phyloP scores from a whole-genome alignment of 345 rosid genomes.

The Mangifera indica region DNA sequence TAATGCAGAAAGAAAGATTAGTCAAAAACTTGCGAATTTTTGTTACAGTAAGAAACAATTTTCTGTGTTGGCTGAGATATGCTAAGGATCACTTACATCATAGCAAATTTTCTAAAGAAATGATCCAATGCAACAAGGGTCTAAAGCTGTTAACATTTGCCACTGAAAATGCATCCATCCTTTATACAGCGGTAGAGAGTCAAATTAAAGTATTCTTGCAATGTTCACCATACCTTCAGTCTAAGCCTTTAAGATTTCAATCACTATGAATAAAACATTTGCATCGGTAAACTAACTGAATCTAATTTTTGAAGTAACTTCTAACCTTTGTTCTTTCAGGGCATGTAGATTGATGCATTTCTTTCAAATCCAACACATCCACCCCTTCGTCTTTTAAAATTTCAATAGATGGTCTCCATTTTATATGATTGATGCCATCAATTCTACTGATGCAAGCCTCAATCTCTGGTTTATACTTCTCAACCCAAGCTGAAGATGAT shows the following conservation, averaged over 20 bases:
- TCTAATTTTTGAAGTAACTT: conserved; percentile 12
- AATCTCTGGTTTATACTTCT: conserved; percentile 64
- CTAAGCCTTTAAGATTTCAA: not conserved
- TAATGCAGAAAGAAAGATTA: not conserved
- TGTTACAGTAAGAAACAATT: not conserved
- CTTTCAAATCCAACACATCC: conserved; percentile 46
- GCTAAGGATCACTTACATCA: not conserved
- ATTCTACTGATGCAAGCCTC: conserved; percentile 57
- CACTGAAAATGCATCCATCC: not conserved
- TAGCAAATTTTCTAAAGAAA: too few species aligned
- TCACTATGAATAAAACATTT: conserved; percentile 2
- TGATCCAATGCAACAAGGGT: too few species aligned
- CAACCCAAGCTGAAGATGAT: conserved; percentile 97
- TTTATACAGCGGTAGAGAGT: not conserved
- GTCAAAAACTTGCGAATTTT: not conserved
- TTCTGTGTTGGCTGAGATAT: not conserved
- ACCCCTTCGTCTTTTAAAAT: conserved; percentile 91
- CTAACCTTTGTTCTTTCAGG: conserved; percentile 68
- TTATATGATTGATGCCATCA: conserved; percentile 58
- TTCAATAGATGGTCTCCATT: conserved; percentile 88
- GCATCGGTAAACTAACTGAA: not conserved
- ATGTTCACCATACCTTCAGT: conserved; percentile 3
- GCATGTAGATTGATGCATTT: conserved; percentile 41
- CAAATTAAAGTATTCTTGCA: not conserved
- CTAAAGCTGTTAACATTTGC: too few species aligned